Conservation (phyloP, 2,329 filamentous ascomycete genomes). For the Albifimbria verrucaria region DNA sequence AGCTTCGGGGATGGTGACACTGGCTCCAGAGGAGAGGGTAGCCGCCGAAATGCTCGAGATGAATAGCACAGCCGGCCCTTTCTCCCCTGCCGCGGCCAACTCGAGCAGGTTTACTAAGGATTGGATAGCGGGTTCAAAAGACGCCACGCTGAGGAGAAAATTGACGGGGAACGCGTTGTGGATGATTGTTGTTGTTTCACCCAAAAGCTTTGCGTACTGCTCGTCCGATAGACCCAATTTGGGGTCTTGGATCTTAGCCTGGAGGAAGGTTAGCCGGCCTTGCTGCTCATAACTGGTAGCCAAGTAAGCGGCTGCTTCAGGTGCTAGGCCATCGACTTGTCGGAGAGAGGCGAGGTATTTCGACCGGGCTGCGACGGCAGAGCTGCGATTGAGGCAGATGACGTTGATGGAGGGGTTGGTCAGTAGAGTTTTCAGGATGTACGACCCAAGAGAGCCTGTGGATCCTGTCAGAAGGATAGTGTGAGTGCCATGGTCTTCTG, state of each 20-base stretch:
- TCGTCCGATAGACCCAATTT: not conserved
- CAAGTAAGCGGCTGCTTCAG: not conserved
- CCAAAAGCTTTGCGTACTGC: slow-evolving; percentile 30
- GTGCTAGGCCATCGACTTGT: not conserved
- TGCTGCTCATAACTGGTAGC: too few species aligned
- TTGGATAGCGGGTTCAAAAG: slow-evolving; percentile 48
- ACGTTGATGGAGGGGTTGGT: not conserved
- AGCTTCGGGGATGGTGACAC: not conserved
- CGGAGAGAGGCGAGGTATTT: not conserved
- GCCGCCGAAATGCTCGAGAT: not conserved
- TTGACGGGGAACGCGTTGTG: slow-evolving; percentile 52
- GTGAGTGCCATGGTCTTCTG: not conserved
- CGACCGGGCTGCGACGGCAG: not conserved
- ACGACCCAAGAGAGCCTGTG: slow-evolving; percentile 80
- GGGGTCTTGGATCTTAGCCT: not conserved
- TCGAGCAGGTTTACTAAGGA: not conserved
- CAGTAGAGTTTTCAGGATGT: slow-evolving; percentile 43
- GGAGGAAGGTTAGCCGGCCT: not conserved
- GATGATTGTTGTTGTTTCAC: slow-evolving; percentile 41
- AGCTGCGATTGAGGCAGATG: slow-evolving; percentile 3
- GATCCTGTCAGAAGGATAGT: slow-evolving; percentile 75
- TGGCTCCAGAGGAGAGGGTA: not conserved
- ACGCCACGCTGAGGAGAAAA: slow-evolving; percentile 45
- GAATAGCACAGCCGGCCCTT: not conserved
- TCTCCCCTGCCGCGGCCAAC: not conserved